Percentiles rank a stretch among this genome's conserved stretches.
Evolutionary conservation across 176 grass and related monocot species (phyloP).

Genomic region (Themeda triandra): DNA sequence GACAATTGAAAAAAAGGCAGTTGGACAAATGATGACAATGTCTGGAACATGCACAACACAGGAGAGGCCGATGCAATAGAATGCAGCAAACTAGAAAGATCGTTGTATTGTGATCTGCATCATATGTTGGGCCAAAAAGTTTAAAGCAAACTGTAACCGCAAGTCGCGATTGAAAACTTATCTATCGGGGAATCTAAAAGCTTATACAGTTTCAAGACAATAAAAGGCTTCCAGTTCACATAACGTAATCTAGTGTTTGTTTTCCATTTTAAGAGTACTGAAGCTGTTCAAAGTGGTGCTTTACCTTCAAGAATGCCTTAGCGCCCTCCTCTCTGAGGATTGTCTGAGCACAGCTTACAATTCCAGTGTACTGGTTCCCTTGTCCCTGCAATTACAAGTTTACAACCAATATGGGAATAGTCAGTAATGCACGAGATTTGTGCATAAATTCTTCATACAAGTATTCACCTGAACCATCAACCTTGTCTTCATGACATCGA

Average conservation of each 20-base stretch:
- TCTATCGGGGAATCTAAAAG: background rate
- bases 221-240: background rate
- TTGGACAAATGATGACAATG: background rate
- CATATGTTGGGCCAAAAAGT: background rate
- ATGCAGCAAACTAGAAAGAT: background rate
- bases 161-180: background rate
- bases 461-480: too few species aligned
- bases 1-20: background rate
- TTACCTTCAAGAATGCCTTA: constrained; percentile 75
- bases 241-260: background rate
- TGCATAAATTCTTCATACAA: background rate
- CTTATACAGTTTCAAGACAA: background rate
- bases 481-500: too few species aligned
- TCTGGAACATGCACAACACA: background rate
- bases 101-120: background rate
- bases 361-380: constrained; percentile 64
- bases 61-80: background rate
- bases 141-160: background rate
- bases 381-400: constrained; percentile 37
- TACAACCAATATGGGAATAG: background rate
- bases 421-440: background rate
- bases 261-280: background rate
- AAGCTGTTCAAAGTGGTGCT: background rate
- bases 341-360: constrained; percentile 77
- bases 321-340: constrained; percentile 80